These are phyloP conservation scores for Boeremia exigua DNA, from an alignment of 2,329 filamentous ascomycete genomes.

Conservation along the genomic window DNA sequence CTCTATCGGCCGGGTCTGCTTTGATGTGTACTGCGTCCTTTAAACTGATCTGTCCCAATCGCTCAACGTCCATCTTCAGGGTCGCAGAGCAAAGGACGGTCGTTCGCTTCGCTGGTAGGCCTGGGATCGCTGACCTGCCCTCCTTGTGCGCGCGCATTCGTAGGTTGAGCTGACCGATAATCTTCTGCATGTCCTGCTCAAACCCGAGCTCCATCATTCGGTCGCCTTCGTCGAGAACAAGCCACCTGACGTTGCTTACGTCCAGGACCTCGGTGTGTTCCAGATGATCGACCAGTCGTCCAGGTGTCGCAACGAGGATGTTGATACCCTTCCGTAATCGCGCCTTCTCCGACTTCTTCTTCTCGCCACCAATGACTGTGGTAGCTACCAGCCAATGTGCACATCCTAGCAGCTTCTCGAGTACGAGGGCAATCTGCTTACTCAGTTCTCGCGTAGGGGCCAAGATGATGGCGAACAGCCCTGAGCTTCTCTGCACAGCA, in stretches of 20 bases:
- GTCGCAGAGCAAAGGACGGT: conserved; percentile 96
- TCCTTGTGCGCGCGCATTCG: conserved; percentile 65
- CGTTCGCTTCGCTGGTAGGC: conserved; percentile 76
- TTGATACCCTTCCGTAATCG: conserved; percentile 91
- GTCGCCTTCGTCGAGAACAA: conserved; percentile 95
- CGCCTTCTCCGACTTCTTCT: conserved; percentile 87
- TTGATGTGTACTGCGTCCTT: conserved; percentile 90
- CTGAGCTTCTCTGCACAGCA: conserved; percentile 79
- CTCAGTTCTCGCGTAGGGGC: conserved; percentile 93
- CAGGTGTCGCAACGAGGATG: conserved; percentile 93
- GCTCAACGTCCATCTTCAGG: conserved; percentile 97
- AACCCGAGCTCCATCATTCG: conserved; percentile 98
- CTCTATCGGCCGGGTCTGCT: conserved; percentile 64
- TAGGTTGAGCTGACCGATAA: conserved; percentile 78
- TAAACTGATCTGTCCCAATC: conserved; percentile 90
- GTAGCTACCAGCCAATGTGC: conserved; percentile 94
- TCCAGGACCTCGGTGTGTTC: conserved; percentile 90
- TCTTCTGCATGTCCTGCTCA: conserved; percentile 88
- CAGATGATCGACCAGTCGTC: conserved; percentile 87
- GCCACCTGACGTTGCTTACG: conserved; percentile 87
- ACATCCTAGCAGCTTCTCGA: conserved; percentile 85
- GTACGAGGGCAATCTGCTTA: conserved; percentile 87
- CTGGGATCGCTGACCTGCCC: conserved; percentile 64
- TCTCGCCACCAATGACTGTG: conserved; percentile 76
- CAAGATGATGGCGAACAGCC: conserved; percentile 91